Evolutionary conservation across 805 yeast genomes (phyloP).

Genomic region (Maudiozyma saulgeensis): DNA sequence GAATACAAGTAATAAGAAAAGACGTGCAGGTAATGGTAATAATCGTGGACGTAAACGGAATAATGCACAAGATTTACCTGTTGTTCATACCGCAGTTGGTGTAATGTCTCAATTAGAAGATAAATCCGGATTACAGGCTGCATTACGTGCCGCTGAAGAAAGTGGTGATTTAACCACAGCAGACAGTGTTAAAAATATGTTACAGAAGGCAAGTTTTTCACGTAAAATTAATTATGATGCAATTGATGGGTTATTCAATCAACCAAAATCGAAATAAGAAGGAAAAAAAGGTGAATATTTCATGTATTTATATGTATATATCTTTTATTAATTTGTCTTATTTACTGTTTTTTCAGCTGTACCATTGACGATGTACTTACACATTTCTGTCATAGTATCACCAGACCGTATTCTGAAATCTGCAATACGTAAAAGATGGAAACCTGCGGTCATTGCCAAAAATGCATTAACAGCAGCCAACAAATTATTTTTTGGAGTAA

Average conservation of each 20-base stretch:
- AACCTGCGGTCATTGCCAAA: conserved; percentile 83
- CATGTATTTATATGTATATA: not conserved
- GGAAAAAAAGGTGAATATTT: not conserved
- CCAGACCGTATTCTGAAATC: conserved; percentile 59
- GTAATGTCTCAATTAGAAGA: conserved; percentile 16
- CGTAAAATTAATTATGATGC: conserved; percentile 87
- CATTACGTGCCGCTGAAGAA: conserved; percentile 31
- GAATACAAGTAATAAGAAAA: conserved; percentile 47
- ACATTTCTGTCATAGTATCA: conserved; percentile 46
- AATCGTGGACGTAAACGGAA: conserved; percentile 18
- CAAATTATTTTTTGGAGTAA: conserved; percentile 76
- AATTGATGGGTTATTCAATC: conserved; percentile 43
- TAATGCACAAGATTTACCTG: conserved; percentile 13
- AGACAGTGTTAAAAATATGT: conserved; percentile 68
- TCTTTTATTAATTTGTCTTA: not conserved
- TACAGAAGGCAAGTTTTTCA: conserved; percentile 67
- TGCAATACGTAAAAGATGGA: conserved; percentile 66
- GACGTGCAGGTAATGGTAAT: conserved; percentile 12
- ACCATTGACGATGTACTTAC: conserved; percentile 52
- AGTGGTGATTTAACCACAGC: conserved; percentile 47
- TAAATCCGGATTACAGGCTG: conserved; percentile 32
- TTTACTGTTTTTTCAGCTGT: not conserved
- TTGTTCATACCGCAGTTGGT: conserved; percentile 16
- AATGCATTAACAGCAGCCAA: conserved; percentile 92
- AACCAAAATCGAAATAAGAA: not conserved